A percentile compares a stretch with the other conserved stretches of the same genome.
These are phyloP conservation scores for Thelonectria rubi DNA, from an alignment of 2,329 filamentous ascomycete species.

Conservation along the genomic window DNA sequence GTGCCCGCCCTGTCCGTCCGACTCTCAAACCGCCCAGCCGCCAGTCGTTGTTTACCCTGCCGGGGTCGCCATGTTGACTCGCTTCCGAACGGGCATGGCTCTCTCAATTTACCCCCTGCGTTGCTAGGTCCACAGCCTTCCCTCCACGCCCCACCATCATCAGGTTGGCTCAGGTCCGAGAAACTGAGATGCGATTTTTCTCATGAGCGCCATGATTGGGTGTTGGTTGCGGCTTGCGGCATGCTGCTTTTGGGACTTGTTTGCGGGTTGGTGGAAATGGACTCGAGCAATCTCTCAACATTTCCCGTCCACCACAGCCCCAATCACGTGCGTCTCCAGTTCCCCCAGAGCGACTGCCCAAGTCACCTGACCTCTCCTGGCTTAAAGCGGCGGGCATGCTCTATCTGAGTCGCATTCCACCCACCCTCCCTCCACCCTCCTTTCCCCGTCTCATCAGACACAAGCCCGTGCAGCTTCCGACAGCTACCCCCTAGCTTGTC, in stretches of 20 bases:
- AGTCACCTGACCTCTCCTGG: neutral
- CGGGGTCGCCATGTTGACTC: slow-evolving; percentile 41
- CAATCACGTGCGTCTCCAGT: neutral
- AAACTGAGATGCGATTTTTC: slow-evolving; percentile 6
- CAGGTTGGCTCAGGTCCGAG: slow-evolving; percentile 20
- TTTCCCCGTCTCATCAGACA: slow-evolving; percentile 39
- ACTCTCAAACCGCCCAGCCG: slow-evolving; percentile 29
- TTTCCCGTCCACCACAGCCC: neutral
- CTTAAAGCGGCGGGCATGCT: slow-evolving; percentile 14
- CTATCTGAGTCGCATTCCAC: neutral
- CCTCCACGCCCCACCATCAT: slow-evolving; percentile 18
- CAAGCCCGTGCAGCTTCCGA: slow-evolving; percentile 33
- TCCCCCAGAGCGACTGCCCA: neutral
- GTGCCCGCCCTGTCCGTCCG: slow-evolving; percentile 21
- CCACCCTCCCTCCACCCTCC: slow-evolving; percentile 25
- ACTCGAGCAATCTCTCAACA: neutral
- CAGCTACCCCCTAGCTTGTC: slow-evolving; percentile 26
- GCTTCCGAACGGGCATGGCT: slow-evolving; percentile 31
- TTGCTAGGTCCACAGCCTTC: slow-evolving; percentile 22
- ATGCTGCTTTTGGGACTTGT: slow-evolving; percentile 19
- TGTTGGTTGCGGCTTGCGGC: neutral
- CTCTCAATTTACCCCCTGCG: slow-evolving; percentile 23
- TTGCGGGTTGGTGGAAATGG: neutral
- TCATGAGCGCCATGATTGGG: slow-evolving; percentile 15
- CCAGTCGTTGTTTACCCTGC: slow-evolving; percentile 40